Evolutionary conservation across 78 protist genomes (phyloP).

Genomic region (slime mould (Dictyostelium discoideum)): dicty_2.7 NC_007091.3:2425501-2426000

Average conservation of each 20-base stretch:
- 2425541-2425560: not conserved
- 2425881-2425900: not conserved
- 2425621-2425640: not conserved
- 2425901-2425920: not conserved
- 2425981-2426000: not conserved
- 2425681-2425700: constrained; percentile 49
- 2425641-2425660: constrained; percentile 16
- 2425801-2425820: not conserved
- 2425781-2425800: not conserved
- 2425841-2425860: not conserved
- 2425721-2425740: not conserved
- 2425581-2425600: not conserved
- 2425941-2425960: not conserved
- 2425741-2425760: not conserved
- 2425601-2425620: not conserved
- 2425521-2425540: not conserved
- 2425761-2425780: not conserved
- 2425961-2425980: constrained; percentile 14
- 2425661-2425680: constrained; percentile 43
- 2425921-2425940: constrained; percentile 7
- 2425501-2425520: no score
- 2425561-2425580: not conserved
- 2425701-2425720: not conserved
- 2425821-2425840: not conserved
- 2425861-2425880: not conserved